Percentiles rank a stretch among this genome's conserved stretches.
phyloP scores from a whole-genome alignment of 2,329 filamentous ascomycete genomes.

The Berkeleyomyces rouxiae region DNA sequence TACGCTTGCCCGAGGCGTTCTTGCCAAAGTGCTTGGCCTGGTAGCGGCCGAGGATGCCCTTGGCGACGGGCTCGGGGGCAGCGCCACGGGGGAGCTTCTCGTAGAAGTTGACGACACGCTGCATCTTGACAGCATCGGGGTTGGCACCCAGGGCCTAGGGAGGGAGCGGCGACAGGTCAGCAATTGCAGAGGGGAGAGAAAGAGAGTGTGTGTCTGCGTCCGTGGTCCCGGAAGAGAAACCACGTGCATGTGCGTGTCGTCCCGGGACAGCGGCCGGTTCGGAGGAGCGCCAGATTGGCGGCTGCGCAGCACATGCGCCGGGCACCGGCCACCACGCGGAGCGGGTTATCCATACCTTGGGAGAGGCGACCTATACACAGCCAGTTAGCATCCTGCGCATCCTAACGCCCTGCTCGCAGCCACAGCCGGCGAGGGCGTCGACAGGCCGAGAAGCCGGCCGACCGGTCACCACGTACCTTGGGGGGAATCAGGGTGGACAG shows the following conservation, averaged over 20 bases:
- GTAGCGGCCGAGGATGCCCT: slow-evolving; percentile 76
- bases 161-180: background rate
- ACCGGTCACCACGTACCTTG: slow-evolving; percentile 51
- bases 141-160: slow-evolving; percentile 82
- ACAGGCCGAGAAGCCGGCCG: background rate
- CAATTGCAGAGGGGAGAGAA: background rate
- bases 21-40: slow-evolving; percentile 88
- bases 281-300: no score
- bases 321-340: slow-evolving; percentile 2
- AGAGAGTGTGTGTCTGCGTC: no score
- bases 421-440: background rate
- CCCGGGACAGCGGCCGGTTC: no score
- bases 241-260: no score
- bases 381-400: slow-evolving; percentile 8
- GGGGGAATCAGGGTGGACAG: slow-evolving; percentile 98
- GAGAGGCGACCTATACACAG: slow-evolving; percentile 53
- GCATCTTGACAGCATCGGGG: slow-evolving; percentile 93
- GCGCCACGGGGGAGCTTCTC: slow-evolving; percentile 89
- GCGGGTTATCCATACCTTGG: slow-evolving; percentile 46
- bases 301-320: no score
- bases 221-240: no score
- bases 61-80: slow-evolving; percentile 67
- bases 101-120: slow-evolving; percentile 96
- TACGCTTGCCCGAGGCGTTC: slow-evolving; percentile 79
- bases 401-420: slow-evolving; percentile 16